These are phyloP conservation scores for Geranium rotundifolium DNA, from an alignment of 345 rosid species.

Conservation along the genomic window DNA sequence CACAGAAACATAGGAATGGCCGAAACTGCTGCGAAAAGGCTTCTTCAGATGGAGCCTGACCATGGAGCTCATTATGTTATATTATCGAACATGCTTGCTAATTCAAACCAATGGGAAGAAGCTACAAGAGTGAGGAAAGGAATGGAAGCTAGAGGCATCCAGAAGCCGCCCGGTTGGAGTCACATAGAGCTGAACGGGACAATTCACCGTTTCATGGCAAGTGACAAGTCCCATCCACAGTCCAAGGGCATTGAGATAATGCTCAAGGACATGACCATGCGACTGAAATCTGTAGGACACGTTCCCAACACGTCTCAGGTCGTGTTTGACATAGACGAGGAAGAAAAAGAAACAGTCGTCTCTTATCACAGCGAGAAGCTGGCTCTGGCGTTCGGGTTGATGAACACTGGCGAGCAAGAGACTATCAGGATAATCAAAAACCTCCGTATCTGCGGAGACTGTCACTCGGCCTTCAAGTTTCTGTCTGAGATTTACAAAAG, in stretches of 20 bases:
- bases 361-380: slow-evolving; percentile 36
- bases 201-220: slow-evolving; percentile 16
- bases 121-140: slow-evolving; percentile 22
- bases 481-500: slow-evolving; percentile 18
- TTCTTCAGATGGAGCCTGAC: slow-evolving; percentile 22
- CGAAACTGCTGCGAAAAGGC: slow-evolving; percentile 16
- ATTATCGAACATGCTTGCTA: slow-evolving; percentile 25
- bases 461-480: slow-evolving; percentile 30
- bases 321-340: slow-evolving; percentile 30
- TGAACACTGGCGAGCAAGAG: slow-evolving; percentile 10
- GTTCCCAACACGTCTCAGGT: slow-evolving; percentile 19
- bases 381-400: slow-evolving; percentile 28
- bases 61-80: slow-evolving; percentile 27
- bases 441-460: slow-evolving; percentile 32
- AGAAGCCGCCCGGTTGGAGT: slow-evolving; percentile 30
- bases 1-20: slow-evolving; percentile 22
- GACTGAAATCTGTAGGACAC: slow-evolving; percentile 22
- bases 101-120: slow-evolving; percentile 22
- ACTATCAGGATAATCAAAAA: slow-evolving; percentile 31
- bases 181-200: slow-evolving; percentile 19
- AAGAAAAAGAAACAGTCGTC: slow-evolving; percentile 28
- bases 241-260: slow-evolving; percentile 14
- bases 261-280: slow-evolving; percentile 23
- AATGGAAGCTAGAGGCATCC: slow-evolving; percentile 26
- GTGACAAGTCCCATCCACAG: slow-evolving; percentile 18